These are phyloP conservation scores for Fennellomyces sp. DNA, from an alignment of 371 early-diverging fungal species.

Conservation along the genomic window DNA sequence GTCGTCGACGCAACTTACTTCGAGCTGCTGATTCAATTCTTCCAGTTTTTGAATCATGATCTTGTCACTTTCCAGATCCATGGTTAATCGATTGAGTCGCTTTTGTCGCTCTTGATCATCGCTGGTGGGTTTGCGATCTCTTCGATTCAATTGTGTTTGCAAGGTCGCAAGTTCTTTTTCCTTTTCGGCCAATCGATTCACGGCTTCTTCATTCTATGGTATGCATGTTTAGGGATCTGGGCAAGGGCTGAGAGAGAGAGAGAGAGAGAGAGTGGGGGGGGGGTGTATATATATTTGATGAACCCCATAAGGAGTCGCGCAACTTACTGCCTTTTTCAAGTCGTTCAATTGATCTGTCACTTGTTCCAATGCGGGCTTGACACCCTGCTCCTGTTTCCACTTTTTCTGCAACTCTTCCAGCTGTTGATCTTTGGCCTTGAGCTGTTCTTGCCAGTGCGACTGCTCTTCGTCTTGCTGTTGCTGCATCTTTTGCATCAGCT, in stretches of 20 bases:
- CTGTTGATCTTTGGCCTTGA: slow-evolving; percentile 31
- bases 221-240: neutral
- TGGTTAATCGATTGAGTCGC: slow-evolving; percentile 38
- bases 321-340: slow-evolving; percentile 42
- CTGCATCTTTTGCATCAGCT: slow-evolving; percentile 23
- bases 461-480: slow-evolving; percentile 14
- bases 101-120: slow-evolving; percentile 34
- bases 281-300: too few species aligned
- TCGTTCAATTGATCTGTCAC: slow-evolving; percentile 40
- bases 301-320: too few species aligned
- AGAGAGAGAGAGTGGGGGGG: neutral
- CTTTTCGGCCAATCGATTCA: slow-evolving; percentile 38
- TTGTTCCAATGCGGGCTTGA: slow-evolving; percentile 43
- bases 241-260: neutral
- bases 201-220: slow-evolving; percentile 40
- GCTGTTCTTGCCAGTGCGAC: slow-evolving; percentile 33
- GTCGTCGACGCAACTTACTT: slow-evolving; percentile 22
- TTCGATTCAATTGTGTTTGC: slow-evolving; percentile 33
- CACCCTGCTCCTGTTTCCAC: slow-evolving; percentile 35
- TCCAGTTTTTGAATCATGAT: slow-evolving; percentile 45
- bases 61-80: slow-evolving; percentile 50
- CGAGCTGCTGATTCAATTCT: slow-evolving; percentile 44
- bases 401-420: slow-evolving; percentile 34
- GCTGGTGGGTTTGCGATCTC: slow-evolving; percentile 29
- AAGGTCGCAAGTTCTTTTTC: slow-evolving; percentile 43